A percentile compares a stretch with the other conserved stretches of the same genome.
phyloP scores from a whole-genome alignment of 2,329 filamentous ascomycete species.

The Calycina herbarum region DNA sequence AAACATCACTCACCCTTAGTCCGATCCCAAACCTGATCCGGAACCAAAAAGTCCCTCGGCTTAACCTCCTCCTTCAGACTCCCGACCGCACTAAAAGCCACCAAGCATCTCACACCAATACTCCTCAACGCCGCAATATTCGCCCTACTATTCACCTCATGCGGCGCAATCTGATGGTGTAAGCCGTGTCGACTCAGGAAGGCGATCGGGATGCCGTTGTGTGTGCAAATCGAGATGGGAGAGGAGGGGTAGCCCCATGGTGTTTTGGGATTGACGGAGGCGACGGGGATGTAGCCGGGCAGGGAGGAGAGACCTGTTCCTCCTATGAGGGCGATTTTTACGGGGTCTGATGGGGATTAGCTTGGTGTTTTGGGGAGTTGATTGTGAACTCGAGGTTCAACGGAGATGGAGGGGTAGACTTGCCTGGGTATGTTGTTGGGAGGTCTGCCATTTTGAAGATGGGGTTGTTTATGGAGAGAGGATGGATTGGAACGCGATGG shows the following conservation, averaged over 20 bases:
- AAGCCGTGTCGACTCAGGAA: constrained; percentile 92
- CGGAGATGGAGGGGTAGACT: constrained; percentile 13
- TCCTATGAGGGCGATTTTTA: constrained; percentile 87
- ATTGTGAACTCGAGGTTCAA: constrained; percentile 6
- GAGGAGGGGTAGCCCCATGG: constrained; percentile 83
- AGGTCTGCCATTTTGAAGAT: constrained; percentile 29
- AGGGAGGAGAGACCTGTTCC: constrained; percentile 90
- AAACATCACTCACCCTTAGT: constrained; percentile 66
- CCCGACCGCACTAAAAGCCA: constrained; percentile 94
- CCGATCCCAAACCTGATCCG: constrained; percentile 95
- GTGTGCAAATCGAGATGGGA: constrained; percentile 83
- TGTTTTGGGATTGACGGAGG: constrained; percentile 72
- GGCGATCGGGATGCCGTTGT: constrained; percentile 78
- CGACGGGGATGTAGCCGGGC: constrained; percentile 81
- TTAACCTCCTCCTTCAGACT: constrained; percentile 89
- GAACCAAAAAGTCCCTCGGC: constrained; percentile 94
- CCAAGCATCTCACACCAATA: constrained; percentile 84
- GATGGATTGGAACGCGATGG: not conserved
- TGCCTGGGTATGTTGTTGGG: constrained; percentile 28
- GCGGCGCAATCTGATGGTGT: constrained; percentile 86
- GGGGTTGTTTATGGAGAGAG: not conserved
- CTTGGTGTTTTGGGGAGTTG: constrained; percentile 6
- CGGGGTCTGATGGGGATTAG: constrained; percentile 52
- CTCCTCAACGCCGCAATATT: constrained; percentile 97
- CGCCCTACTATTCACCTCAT: constrained; percentile 91